A percentile compares a stretch with the other conserved stretches of the same genome.
Conservation (phyloP, 1,284 basidiomycete species). For the Cryptococcus deneoformans region DNA sequence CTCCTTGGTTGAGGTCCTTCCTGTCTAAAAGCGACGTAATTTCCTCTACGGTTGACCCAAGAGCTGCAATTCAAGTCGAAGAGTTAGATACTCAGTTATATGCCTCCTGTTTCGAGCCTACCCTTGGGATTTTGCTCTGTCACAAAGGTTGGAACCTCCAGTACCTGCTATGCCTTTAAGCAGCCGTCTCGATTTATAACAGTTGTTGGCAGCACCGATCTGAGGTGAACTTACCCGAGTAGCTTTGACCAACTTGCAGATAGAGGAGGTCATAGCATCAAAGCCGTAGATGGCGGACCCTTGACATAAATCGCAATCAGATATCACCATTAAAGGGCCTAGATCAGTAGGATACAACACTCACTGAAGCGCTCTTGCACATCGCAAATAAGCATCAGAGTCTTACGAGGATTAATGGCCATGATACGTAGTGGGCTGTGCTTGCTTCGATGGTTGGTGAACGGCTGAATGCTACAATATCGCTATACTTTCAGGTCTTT, state of each 20-base stretch:
- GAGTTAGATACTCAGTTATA: neutral
- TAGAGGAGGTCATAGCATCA: conserved; percentile 64
- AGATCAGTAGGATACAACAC: conserved; percentile 24
- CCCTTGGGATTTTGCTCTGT: conserved; percentile 84
- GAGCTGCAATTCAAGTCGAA: conserved; percentile 2
- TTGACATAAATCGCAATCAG: conserved; percentile 1
- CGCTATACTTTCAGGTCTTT: no score
- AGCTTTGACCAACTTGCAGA: conserved; percentile 71
- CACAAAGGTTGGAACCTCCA: conserved; percentile 58
- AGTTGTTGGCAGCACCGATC: no score
- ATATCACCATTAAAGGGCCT: neutral
- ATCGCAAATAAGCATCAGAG: conserved; percentile 75
- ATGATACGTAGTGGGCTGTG: neutral
- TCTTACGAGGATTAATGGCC: conserved; percentile 29
- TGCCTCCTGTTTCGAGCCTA: conserved; percentile 26
- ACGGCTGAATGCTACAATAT: no score
- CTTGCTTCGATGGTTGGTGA: no score
- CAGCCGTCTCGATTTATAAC: neutral
- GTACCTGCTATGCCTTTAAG: neutral
- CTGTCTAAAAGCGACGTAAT: conserved; percentile 1
- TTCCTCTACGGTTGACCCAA: conserved; percentile 12
- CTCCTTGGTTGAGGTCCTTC: conserved; percentile 29
- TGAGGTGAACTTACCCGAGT: conserved; percentile 58
- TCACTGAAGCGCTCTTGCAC: conserved; percentile 71
- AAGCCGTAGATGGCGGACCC: conserved; percentile 60